Evolutionary conservation across 2,329 filamentous ascomycete genomes (phyloP), one percentile per base, ranked within the genome.

Genomic region (Aureobasidium sp.): DNA sequence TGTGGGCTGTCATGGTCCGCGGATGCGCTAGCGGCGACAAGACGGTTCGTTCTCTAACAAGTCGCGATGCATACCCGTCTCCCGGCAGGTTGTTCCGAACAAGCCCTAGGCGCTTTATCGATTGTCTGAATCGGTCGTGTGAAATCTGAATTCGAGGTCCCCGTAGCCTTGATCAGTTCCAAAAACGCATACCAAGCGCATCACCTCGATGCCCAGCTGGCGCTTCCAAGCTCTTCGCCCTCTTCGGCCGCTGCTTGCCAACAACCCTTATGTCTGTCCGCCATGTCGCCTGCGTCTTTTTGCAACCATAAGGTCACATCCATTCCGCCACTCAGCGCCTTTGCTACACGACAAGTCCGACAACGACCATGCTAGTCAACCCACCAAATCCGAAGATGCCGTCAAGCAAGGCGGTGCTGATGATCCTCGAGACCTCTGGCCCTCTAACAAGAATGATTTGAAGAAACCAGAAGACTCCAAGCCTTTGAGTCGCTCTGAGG

Each of bases 31-130:
- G n/a, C n/a, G n/a, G n/a, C n/a, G n/a, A n/a, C n/a, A n/a, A n/a
- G n/a, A n/a, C n/a, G n/a, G n/a, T n/a, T n/a, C n/a, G n/a, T n/a
- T n/a, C n/a, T n/a, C n/a, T n/a, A n/a, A n/a, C n/a, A n/a, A n/a
- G n/a, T n/a, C n/a, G n/a, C n/a, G n/a, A n/a, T n/a, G n/a, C n/a
- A n/a, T n/a, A n/a, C n/a, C n/a, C n/a, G n/a, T n/a, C n/a, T n/a
- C n/a, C n/a, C n/a, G n/a, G n/a, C n/a, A n/a, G n/a, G n/a, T n/a
- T n/a, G n/a, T n/a, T n/a, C n/a, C n/a, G n/a, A n/a, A n/a, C n/a
- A n/a, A n/a, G n/a, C n/a, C n/a, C n/a, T n/a, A n/a, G n/a, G n/a
- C 41, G 41, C 41, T 29, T 29, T 45, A 45, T 45, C 41, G 41
- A 45, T 45, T 8, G 12, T 29, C 12, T n/a, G n/a, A n/a, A n/a